Evolutionary conservation across 257 asterid species (phyloP).

Genomic region (Mentha longifolia): DNA sequence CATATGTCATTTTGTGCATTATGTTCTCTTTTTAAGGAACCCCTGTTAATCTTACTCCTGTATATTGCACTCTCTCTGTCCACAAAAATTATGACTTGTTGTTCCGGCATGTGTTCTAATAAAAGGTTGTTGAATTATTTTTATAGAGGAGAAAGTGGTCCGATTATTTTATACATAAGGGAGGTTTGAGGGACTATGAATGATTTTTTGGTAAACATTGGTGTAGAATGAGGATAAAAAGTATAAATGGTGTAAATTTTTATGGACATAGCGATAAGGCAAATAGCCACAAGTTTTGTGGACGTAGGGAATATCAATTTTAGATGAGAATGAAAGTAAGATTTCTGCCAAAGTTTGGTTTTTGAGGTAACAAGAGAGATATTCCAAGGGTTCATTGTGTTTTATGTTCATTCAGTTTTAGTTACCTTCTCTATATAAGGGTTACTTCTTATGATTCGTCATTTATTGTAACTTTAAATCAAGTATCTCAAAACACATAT

Average conservation of each 20-base stretch:
- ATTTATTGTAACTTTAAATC: not conserved
- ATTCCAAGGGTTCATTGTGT: constrained; percentile 7
- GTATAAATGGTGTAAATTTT: too few relatives aligned
- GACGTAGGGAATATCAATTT: not conserved
- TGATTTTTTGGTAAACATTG: too few relatives aligned
- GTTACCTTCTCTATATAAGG: not conserved
- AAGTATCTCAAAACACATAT: not conserved
- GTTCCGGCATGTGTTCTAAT: too few relatives aligned
- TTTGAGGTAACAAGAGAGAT: constrained; percentile 6
- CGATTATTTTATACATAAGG: too few relatives aligned
- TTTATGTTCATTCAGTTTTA: not conserved
- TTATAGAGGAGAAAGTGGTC: too few relatives aligned
- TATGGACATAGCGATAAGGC: too few relatives aligned
- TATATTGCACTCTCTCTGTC: not conserved
- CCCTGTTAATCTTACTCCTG: not conserved
- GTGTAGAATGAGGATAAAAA: too few relatives aligned
- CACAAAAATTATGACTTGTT: too few relatives aligned
- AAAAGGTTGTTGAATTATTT: too few relatives aligned
- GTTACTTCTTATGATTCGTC: too few relatives aligned
- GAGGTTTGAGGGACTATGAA: too few relatives aligned
- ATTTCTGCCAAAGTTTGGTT: not conserved
- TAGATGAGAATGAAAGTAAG: not conserved
- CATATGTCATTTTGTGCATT: not conserved
- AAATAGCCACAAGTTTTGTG: too few relatives aligned
- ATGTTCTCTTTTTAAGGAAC: not conserved